Evolutionary conservation across 495 filamentous ascomycete genomes (phyloP).

Genomic region (Hypoxylon intermedium): DNA sequence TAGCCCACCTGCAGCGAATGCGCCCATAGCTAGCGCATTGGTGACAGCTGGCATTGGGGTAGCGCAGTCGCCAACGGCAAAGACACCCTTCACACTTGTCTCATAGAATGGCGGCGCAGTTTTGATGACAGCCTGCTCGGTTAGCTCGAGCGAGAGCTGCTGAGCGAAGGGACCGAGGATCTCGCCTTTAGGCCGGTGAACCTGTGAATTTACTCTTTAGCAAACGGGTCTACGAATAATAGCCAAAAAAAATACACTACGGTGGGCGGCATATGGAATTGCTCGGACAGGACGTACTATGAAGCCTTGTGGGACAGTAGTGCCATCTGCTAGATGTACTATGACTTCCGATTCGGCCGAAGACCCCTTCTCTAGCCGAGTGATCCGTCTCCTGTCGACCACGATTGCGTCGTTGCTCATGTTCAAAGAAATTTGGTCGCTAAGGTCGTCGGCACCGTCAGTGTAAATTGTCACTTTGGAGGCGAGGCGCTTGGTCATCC

Average conservation of each 20-base stretch:
- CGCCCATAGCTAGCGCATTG: too few relatives aligned
- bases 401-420: too few relatives aligned
- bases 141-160: slow-evolving; percentile 32
- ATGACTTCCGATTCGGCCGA: too few relatives aligned
- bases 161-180: slow-evolving; percentile 19
- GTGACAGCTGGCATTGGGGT: too few relatives aligned
- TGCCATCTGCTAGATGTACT: too few relatives aligned
- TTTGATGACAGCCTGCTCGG: slow-evolving; percentile 24
- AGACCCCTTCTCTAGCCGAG: too few relatives aligned
- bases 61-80: slow-evolving; percentile 40
- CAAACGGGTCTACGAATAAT: slow-evolving; percentile 14
- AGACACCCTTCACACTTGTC: slow-evolving; percentile 34
- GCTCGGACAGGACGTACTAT: too few relatives aligned
- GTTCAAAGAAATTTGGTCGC: too few relatives aligned
- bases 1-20: too few relatives aligned
- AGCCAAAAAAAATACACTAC: too few relatives aligned
- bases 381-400: slow-evolving; percentile 18
- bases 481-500: slow-evolving; percentile 13
- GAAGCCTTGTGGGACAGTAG: too few relatives aligned
- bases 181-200: slow-evolving; percentile 30
- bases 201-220: slow-evolving; percentile 12
- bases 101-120: slow-evolving; percentile 16
- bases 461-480: slow-evolving; percentile 29
- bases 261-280: too few relatives aligned
- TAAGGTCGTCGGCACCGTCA: slow-evolving; percentile 18